Percentiles rank a stretch among this genome's conserved stretches.
Conservation (phyloP, 176 grass and related monocot genomes). For the Phoenix dactylifera region DNA sequence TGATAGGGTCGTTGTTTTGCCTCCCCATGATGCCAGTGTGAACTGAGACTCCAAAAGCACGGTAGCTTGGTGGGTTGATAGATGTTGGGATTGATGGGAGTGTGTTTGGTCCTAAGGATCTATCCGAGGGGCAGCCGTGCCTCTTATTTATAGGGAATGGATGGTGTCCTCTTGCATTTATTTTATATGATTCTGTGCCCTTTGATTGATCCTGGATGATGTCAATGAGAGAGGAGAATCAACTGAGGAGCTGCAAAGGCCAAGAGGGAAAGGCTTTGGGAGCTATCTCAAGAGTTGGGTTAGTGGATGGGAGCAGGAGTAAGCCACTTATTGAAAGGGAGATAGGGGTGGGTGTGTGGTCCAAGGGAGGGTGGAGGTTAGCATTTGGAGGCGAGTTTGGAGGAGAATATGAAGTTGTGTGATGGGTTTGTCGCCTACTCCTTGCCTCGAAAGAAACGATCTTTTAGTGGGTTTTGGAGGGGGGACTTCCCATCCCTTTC, state of each 20-base stretch:
- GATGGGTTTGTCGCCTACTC: background rate
- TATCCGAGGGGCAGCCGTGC: background rate
- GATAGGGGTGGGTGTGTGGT: constrained; percentile 2
- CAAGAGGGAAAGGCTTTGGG: constrained; percentile 16
- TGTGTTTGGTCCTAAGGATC: background rate
- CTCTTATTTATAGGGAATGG: constrained; percentile 14
- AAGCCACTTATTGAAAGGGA: constrained; percentile 22
- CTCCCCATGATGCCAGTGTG: constrained; percentile 3
- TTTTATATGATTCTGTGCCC: constrained; percentile 13
- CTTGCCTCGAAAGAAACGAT: too few species aligned
- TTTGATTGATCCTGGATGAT: constrained; percentile 6
- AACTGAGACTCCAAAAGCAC: background rate
- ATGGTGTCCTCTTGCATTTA: background rate
- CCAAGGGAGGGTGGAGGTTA: constrained; percentile 9
- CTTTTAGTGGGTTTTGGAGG: too few species aligned
- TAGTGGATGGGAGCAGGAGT: constrained; percentile 16
- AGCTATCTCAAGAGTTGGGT: constrained; percentile 13
- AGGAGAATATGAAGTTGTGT: constrained; percentile 11
- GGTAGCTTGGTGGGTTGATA: background rate
- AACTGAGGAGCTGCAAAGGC: constrained; percentile 9
- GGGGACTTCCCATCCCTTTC: too few species aligned
- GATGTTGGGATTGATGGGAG: background rate
- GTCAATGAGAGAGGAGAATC: constrained; percentile 12
- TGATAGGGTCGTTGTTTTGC: constrained; percentile 30
- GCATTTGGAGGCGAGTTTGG: constrained; percentile 1